Evolutionary conservation across 2,329 filamentous ascomycete species (phyloP), one percentile per base, ranked within the genome.

Genomic region (Aspergillus latus): DNA sequence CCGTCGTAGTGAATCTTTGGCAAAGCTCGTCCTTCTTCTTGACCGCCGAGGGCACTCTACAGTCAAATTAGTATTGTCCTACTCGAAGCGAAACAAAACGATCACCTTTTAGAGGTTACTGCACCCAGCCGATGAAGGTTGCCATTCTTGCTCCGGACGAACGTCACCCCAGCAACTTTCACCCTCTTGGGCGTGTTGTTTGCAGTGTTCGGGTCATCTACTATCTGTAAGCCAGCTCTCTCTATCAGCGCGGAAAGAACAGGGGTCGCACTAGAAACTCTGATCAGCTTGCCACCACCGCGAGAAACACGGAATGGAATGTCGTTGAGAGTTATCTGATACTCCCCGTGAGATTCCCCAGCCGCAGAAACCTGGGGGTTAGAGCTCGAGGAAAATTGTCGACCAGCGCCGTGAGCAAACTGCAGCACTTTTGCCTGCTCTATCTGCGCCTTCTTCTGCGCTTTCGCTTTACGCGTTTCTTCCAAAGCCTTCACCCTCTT

Each of bases 61-160:
- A 32, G 21, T 39, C 48, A 54, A 16, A 58, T 67, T 48, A 69
- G 64, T 61, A 15, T 50, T 53, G 30, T 13, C 52, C 54, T 55
- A 53, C 32, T 54, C 56, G 26, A 44, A 15, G 21, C 37, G 57
- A 46, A 51, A 57, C 63, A 54, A 56, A 81, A 86, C 75, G 84
- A 63, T 59, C 58, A 93, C 89, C 84, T 87, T 73, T 90, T 88
- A 60, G 86, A 86, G 70, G 87, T 86, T 58, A 93, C 83, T 54
- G 91, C 81, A 61, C 88, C 86, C 66, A 88, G 83, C 54, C 90
- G 88, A 68, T 92, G 88, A 28, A 96, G 82, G 65, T 96, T 96
- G 59, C 92, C 92, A 64, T 88, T 88, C 72, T 93, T 95, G 73
- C 90, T 96, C 63, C 92, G 84, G 66, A 90, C 82, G 70, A 96